Evolutionary conservation across 495 filamentous ascomycete genomes (phyloP).

Genomic region (Penicillium fimorum): DNA sequence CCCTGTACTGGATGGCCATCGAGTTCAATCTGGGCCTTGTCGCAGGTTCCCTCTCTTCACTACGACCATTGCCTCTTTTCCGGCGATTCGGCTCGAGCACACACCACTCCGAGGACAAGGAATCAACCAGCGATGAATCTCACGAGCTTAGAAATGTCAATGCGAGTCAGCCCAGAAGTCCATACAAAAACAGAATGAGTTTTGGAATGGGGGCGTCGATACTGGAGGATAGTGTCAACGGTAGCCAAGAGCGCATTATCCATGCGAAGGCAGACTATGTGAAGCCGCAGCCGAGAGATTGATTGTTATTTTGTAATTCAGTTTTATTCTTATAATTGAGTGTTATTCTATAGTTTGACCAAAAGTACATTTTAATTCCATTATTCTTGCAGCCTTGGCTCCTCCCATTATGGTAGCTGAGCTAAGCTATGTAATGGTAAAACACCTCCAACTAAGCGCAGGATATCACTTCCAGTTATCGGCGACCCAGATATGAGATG

Average conservation of each 20-base stretch:
- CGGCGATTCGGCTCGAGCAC: slow-evolving; percentile 9
- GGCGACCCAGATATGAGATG: too few species aligned
- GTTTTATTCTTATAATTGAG: too few species aligned
- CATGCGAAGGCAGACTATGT: not conserved
- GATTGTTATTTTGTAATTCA: too few species aligned
- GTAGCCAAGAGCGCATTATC: slow-evolving; percentile 1
- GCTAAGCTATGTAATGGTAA: too few species aligned
- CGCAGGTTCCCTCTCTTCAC: slow-evolving; percentile 10
- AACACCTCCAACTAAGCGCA: too few species aligned
- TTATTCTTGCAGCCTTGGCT: too few species aligned
- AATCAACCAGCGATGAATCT: not conserved
- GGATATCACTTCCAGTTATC: too few species aligned
- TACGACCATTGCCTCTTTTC: slow-evolving; percentile 6
- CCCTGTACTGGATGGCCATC: slow-evolving; percentile 15
- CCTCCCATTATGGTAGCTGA: too few species aligned
- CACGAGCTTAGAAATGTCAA: not conserved
- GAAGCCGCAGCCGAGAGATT: too few species aligned
- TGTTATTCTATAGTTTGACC: too few species aligned
- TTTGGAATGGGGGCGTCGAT: slow-evolving; percentile 5
- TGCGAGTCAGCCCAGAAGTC: not conserved
- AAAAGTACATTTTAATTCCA: too few species aligned
- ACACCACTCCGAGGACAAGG: not conserved
- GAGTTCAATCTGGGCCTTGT: slow-evolving; percentile 14
- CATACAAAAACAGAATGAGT: not conserved
- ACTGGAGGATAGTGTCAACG: slow-evolving; percentile 2